These are phyloP conservation scores for Aspergillus hancockii DNA, from an alignment of 495 filamentous ascomycete genomes.

Conservation along the genomic window DNA sequence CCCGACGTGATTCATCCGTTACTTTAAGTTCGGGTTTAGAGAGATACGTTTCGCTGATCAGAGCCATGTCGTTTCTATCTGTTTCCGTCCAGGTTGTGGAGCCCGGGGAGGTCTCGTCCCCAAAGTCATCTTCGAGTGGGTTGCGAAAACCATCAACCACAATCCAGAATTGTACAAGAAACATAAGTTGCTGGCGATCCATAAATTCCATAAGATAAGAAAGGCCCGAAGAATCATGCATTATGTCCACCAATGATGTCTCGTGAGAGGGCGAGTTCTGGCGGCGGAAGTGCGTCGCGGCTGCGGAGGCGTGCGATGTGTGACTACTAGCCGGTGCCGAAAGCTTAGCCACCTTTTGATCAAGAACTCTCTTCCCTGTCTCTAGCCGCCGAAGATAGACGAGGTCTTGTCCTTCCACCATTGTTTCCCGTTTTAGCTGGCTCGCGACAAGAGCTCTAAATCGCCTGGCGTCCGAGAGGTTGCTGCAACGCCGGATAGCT, in stretches of 20 bases:
- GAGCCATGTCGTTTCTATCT: conserved; percentile 81
- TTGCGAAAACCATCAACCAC: conserved; percentile 98
- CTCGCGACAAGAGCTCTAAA: conserved; percentile 92
- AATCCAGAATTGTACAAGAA: conserved; percentile 96
- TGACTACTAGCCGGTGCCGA: conserved; percentile 60
- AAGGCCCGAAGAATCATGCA: conserved; percentile 84
- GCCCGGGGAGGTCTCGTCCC: conserved; percentile 64
- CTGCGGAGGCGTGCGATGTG: conserved; percentile 37
- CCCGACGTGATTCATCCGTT: conserved; percentile 61
- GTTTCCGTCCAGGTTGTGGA: conserved; percentile 77
- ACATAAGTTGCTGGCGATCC: conserved; percentile 86
- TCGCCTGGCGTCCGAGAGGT: conserved; percentile 89
- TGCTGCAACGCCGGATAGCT: conserved; percentile 83
- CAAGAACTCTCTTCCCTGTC: conserved; percentile 84
- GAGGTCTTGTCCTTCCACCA: conserved; percentile 74
- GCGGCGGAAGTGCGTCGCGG: conserved; percentile 38
- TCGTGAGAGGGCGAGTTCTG: conserved; percentile 61
- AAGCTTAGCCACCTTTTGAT: conserved; percentile 84
- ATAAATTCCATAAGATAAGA: conserved; percentile 99
- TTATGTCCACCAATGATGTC: conserved; percentile 73
- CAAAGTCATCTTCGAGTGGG: conserved; percentile 85
- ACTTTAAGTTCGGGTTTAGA: conserved; percentile 79
- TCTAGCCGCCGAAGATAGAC: conserved; percentile 86
- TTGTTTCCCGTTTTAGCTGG: conserved; percentile 83
- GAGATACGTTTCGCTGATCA: conserved; percentile 89